A percentile compares a stretch with the other conserved stretches of the same genome.
These are phyloP conservation scores for Piloderma croceum DNA, from an alignment of 768 basidiomycete species.

Conservation along the genomic window DNA sequence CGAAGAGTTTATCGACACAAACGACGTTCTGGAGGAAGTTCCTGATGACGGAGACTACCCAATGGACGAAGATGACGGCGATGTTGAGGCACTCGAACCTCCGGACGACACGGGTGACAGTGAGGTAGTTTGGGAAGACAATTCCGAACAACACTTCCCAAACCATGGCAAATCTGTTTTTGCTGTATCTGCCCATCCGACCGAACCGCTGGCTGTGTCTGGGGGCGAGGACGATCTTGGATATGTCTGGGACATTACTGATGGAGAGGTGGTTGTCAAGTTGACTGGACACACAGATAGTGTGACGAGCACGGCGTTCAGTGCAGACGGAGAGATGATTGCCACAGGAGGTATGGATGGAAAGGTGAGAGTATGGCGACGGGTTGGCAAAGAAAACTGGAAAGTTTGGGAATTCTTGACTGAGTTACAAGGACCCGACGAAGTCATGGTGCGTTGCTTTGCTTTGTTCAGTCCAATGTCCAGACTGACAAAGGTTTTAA, in stretches of 20 bases:
- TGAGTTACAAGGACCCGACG: conserved; percentile 89
- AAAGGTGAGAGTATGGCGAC: conserved; percentile 84
- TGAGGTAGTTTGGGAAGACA: conserved; percentile 44
- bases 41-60: conserved; percentile 59
- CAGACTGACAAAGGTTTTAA: conserved; percentile 5
- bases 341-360: conserved; percentile 99
- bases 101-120: conserved; percentile 30
- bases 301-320: conserved; percentile 76
- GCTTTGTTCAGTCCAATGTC: too few species aligned
- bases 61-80: conserved; percentile 70
- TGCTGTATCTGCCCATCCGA: conserved; percentile 77
- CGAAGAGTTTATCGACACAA: conserved; percentile 58
- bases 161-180: conserved; percentile 79
- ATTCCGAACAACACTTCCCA: conserved; percentile 64
- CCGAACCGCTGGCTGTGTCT: conserved; percentile 72
- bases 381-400: conserved; percentile 71
- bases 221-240: conserved; percentile 95
- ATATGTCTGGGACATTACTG: conserved; percentile 86
- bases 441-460: conserved; percentile 73
- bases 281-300: conserved; percentile 93
- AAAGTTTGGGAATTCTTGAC: conserved; percentile 92
- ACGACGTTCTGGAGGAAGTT: conserved; percentile 62
- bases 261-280: conserved; percentile 75
- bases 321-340: conserved; percentile 84
- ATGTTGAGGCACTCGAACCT: conserved; percentile 34